phyloP scores from a whole-genome alignment of 2,329 filamentous ascomycete genomes.

The Aureobasidium sp. region DNA sequence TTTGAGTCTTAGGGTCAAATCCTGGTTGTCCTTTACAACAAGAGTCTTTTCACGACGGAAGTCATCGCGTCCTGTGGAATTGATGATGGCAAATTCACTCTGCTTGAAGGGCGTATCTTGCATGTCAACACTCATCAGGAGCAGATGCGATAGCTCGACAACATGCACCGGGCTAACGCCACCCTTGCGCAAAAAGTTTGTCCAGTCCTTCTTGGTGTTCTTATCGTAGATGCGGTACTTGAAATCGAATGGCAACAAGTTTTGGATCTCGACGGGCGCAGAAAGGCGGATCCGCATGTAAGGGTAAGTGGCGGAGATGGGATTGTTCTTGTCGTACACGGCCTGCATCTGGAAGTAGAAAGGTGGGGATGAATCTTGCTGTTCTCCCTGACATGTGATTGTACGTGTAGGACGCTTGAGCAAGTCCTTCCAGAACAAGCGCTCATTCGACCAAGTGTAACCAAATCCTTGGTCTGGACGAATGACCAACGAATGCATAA shows the following conservation, averaged over 20 bases:
- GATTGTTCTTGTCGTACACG: slow-evolving; percentile 74
- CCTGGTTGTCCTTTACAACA: slow-evolving; percentile 76
- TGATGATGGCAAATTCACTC: slow-evolving; percentile 96
- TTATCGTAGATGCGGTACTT: slow-evolving; percentile 99
- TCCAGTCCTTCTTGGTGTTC: slow-evolving; percentile 98
- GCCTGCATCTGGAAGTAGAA: slow-evolving; percentile 98
- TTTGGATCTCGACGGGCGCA: slow-evolving; percentile 89
- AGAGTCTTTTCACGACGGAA: slow-evolving; percentile 77
- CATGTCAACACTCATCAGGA: slow-evolving; percentile 90
- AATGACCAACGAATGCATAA: slow-evolving; percentile 78
- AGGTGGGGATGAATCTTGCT: slow-evolving; percentile 65
- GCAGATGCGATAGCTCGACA: slow-evolving; percentile 86
- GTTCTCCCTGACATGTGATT: slow-evolving; percentile 80
- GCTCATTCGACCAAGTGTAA: slow-evolving; percentile 88
- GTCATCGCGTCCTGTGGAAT: slow-evolving; percentile 78
- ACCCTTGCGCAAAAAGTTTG: slow-evolving; percentile 92
- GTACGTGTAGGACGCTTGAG: slow-evolving; percentile 78
- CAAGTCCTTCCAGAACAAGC: slow-evolving; percentile 87
- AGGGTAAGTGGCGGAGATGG: slow-evolving; percentile 75
- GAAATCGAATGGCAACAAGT: slow-evolving; percentile 93
- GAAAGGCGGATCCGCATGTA: slow-evolving; percentile 92
- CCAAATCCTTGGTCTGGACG: slow-evolving; percentile 94
- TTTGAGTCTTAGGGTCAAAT: slow-evolving; percentile 69
- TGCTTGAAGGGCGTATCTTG: slow-evolving; percentile 91
- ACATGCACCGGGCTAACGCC: slow-evolving; percentile 96